Conservation (phyloP, 2,329 filamentous ascomycete species). For the Cercospora sp. region DNA sequence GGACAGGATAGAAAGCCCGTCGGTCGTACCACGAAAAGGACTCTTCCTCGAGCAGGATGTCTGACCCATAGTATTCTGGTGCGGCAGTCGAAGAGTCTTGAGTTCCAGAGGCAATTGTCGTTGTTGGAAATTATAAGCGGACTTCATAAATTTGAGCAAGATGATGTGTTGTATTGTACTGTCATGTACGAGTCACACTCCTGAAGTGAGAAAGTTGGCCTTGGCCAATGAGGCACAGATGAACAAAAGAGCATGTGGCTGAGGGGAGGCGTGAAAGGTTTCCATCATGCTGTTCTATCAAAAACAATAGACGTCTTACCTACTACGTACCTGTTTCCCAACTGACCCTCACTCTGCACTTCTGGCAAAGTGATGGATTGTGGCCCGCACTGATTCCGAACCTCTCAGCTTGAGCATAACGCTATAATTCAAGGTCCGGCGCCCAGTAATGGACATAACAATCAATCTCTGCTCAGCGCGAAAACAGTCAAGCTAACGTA, state of each 20-base stretch:
- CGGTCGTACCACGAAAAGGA: conserved; percentile 4
- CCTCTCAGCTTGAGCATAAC: conserved; percentile 64
- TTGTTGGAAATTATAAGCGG: not conserved
- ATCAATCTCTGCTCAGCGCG: conserved; percentile 66
- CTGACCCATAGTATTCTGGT: not conserved
- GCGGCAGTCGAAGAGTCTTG: not conserved
- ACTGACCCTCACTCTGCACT: not conserved
- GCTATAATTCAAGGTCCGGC: conserved; percentile 66
- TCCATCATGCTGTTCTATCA: not conserved
- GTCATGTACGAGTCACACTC: not conserved
- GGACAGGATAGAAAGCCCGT: conserved; percentile 34
- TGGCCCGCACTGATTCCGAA: conserved; percentile 74
- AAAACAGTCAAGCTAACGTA: conserved; percentile 60
- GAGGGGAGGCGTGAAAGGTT: not conserved
- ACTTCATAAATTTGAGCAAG: not conserved
- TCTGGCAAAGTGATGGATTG: conserved; percentile 37
- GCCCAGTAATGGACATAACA: conserved; percentile 66
- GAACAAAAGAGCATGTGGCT: not conserved
- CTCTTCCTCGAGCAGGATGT: not conserved
- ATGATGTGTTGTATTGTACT: not conserved
- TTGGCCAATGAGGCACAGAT: not conserved
- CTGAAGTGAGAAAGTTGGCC: not conserved
- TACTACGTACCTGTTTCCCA: not conserved
- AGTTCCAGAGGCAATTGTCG: not conserved
- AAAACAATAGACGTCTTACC: not conserved